These are phyloP conservation scores for Dillenia turbinata DNA, from an alignment of 164 flowering plant species.

Conservation along the genomic window DNA sequence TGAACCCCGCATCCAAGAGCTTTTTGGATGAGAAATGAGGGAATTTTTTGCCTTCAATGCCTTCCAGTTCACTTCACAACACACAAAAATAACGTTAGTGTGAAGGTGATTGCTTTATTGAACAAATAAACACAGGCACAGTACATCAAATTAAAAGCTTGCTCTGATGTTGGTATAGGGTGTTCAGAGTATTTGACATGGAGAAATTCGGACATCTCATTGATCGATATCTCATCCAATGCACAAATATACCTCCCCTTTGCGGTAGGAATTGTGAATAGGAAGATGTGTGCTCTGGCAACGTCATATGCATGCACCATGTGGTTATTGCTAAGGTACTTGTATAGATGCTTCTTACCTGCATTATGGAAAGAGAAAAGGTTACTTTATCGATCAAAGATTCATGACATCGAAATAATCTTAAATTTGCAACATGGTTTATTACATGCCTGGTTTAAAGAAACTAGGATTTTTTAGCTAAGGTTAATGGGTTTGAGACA, in stretches of 20 bases:
- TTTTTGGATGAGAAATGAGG: constrained; percentile 37
- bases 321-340: neutral
- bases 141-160: constrained; percentile 9
- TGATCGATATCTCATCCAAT: constrained; percentile 9
- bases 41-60: constrained; percentile 6
- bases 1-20: constrained; percentile 45
- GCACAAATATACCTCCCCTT: constrained; percentile 23
- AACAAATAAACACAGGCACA: neutral
- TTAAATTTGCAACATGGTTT: too few relatives aligned
- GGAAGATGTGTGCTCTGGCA: constrained; percentile 19
- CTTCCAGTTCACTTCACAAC: constrained; percentile 16
- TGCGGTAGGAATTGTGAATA: constrained; percentile 11
- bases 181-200: constrained; percentile 36
- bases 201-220: constrained; percentile 16
- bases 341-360: too few relatives aligned
- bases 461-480: too few relatives aligned
- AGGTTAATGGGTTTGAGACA: too few relatives aligned
- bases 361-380: too few relatives aligned
- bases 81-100: too few relatives aligned
- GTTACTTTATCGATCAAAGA: too few relatives aligned
- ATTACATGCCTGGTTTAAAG: too few relatives aligned
- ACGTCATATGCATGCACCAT: constrained; percentile 25
- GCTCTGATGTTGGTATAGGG: constrained; percentile 34
- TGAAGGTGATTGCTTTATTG: neutral
- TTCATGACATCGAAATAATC: too few relatives aligned